A percentile compares a stretch with the other conserved stretches of the same genome.
phyloP scores from a whole-genome alignment of 106 monocot species.

The Dioscorea zingiberensis region DNA sequence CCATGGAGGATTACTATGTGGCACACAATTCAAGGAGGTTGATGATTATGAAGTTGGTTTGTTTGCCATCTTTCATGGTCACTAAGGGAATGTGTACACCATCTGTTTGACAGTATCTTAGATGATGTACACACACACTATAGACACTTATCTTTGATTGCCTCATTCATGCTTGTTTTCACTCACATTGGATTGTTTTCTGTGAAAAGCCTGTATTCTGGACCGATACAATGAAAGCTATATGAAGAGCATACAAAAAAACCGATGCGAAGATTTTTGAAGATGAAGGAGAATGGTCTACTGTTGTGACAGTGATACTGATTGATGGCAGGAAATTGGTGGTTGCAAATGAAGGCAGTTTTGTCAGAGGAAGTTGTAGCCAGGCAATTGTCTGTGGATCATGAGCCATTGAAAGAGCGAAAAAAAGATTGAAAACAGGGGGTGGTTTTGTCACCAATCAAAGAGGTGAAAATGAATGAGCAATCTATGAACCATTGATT shows the following conservation, averaged over 20 bases:
- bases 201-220: conserved; percentile 5
- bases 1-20: conserved; percentile 24
- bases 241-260: conserved; percentile 11
- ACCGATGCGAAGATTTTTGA: conserved; percentile 14
- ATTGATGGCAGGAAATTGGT: conserved; percentile 17
- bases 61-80: conserved; percentile 26
- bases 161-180: background rate
- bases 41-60: conserved; percentile 16
- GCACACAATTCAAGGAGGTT: conserved; percentile 15
- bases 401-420: conserved; percentile 22
- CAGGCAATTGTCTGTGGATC: conserved; percentile 11
- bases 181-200: background rate
- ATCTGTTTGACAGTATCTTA: conserved; percentile 22
- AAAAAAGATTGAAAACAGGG: conserved; percentile 1
- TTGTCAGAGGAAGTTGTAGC: conserved; percentile 15
- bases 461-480: background rate
- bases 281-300: conserved; percentile 19
- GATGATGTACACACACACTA: background rate
- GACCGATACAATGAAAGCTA: conserved; percentile 12
- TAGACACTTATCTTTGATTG: background rate
- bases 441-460: background rate
- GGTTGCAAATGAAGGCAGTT: conserved; percentile 16
- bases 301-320: conserved; percentile 13
- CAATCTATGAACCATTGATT: background rate
- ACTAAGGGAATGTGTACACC: conserved; percentile 4